These are phyloP conservation scores for Candida sanyaensis DNA, from an alignment of 1,139 yeast species.

Conservation along the genomic window DNA sequence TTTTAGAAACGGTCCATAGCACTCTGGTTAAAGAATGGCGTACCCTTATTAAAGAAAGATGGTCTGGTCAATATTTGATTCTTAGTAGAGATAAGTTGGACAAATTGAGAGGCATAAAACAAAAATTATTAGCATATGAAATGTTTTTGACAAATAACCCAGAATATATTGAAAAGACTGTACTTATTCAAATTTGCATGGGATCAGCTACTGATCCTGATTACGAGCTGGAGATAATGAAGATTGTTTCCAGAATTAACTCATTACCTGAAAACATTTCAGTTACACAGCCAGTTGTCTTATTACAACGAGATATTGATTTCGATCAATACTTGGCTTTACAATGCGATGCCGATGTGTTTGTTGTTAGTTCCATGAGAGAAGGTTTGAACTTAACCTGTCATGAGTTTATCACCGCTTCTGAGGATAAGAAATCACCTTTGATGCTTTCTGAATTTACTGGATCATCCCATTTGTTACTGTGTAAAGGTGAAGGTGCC, in stretches of 20 bases:
- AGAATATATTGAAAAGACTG: conserved; percentile 64
- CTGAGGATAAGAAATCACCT: conserved; percentile 74
- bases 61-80: conserved; percentile 70
- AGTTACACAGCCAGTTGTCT: conserved; percentile 79
- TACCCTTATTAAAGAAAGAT: conserved; percentile 68
- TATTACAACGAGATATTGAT: conserved; percentile 84
- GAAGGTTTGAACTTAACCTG: conserved; percentile 97
- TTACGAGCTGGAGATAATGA: conserved; percentile 71
- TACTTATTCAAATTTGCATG: conserved; percentile 80
- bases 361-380: conserved; percentile 86
- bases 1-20: conserved; percentile 47
- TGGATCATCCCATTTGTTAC: conserved; percentile 81
- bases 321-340: conserved; percentile 89
- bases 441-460: conserved; percentile 89
- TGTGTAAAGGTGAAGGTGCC: conserved; percentile 58
- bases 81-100: conserved; percentile 91
- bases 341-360: conserved; percentile 81
- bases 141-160: conserved; percentile 72
- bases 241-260: conserved; percentile 84
- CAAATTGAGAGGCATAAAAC: conserved; percentile 83
- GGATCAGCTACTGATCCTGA: conserved; percentile 51
- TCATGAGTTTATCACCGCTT: conserved; percentile 87
- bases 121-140: conserved; percentile 86
- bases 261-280: conserved; percentile 73
- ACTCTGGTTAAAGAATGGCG: conserved; percentile 72